Percentiles rank a stretch among this genome's conserved stretches.
Conservation (phyloP, 257 asterid species). For the Gentiana dahurica region DNA sequence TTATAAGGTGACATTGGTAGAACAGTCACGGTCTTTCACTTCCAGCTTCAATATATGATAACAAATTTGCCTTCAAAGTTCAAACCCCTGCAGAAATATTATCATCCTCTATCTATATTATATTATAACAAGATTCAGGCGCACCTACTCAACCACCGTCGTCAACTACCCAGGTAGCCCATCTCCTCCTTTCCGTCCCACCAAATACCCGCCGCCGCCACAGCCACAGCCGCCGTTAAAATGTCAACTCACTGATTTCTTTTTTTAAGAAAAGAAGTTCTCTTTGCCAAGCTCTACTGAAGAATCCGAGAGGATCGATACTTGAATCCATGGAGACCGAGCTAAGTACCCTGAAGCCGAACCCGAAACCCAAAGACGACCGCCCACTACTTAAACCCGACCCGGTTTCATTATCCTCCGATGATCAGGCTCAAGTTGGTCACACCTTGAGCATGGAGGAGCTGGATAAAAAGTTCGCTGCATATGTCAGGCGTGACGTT, state of each 20-base stretch:
- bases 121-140: background rate
- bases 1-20: too few relatives aligned
- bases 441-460: slow-evolving; percentile 36
- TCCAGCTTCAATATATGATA: background rate
- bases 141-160: too few relatives aligned
- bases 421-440: background rate
- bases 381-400: slow-evolving; percentile 61
- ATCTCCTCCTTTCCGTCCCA: background rate
- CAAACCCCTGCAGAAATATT: background rate
- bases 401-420: slow-evolving; percentile 13
- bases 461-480: slow-evolving; percentile 57
- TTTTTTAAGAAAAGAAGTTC: background rate
- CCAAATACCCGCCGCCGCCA: background rate
- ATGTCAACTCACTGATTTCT: slow-evolving; percentile 3
- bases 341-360: slow-evolving; percentile 35
- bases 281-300: background rate
- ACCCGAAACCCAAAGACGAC: slow-evolving; percentile 18
- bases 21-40: background rate
- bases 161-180: background rate
- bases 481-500: slow-evolving; percentile 54
- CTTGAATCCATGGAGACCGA: slow-evolving; percentile 43
- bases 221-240: background rate
- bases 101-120: background rate
- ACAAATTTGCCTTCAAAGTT: background rate
- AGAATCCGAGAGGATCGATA: background rate